Base-by-base conservation (phyloP, 2,329 filamentous ascomycete species). In the Fusarium sp. region DNA sequence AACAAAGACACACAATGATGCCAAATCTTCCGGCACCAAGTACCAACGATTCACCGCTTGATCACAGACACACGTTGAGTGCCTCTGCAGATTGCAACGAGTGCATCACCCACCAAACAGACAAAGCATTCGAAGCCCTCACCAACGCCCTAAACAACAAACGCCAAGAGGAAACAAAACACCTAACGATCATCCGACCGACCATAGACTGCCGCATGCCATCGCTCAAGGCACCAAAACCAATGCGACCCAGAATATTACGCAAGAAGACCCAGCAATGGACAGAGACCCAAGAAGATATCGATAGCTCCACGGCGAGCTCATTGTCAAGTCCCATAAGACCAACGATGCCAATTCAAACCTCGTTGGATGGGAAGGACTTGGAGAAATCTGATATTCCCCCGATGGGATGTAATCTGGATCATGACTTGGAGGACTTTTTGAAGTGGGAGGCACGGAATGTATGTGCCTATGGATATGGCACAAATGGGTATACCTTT, bases 381-480 rank as follows among this genome's bases (percentile, higher is more conserved):
- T 10, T 15, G 14, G 7, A 25, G 6, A 42, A 42, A 21, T 12
- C 46, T 0, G 60, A 55, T 4, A 42, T 70, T 10, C 23, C 52
- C 0, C 66, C 66, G 1, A 69, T 69, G 44, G 59, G 66, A 0
- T 69, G 33, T 21, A 70, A 70, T 19, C 12, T 69, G 14, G 65
- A 65, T 4, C 60, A 69, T 19, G 66, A 69, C 15, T 16, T 69
- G n/a, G 46, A 21, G 4, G 66, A 69, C 46, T 69, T 59, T 44
- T 41, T 69, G 4, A 59, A 42, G 10, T 69, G 66, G 66, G 66
- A 69, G 25, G 66, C 59, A 23, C 38, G 37, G 15, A 25, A 70
- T 21, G 67, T 70, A 31, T 70, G 64, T 45, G 64, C 38, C 2
- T 69, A 69, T 48, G 64, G 65, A 21, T 69, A 63, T 51, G 49